These are phyloP conservation scores for Microbotryum saponariae DNA, from an alignment of 1,284 basidiomycete species.

Conservation along the genomic window DNA sequence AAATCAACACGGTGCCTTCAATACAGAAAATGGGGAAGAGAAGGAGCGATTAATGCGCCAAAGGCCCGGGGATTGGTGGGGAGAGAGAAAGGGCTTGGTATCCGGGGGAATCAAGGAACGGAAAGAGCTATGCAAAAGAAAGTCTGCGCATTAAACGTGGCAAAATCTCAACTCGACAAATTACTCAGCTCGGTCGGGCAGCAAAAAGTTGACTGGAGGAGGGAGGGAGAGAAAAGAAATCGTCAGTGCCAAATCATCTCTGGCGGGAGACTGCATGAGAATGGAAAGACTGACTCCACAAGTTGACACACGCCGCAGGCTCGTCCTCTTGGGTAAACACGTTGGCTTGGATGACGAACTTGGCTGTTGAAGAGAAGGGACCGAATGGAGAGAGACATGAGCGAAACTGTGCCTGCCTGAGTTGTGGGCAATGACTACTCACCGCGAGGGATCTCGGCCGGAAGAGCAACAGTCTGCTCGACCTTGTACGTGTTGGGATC, in stretches of 20 bases:
- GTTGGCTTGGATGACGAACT: conserved; percentile 65
- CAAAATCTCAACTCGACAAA: background rate
- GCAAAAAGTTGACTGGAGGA: conserved; percentile 49
- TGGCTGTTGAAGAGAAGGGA: conserved; percentile 52
- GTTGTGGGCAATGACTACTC: conserved; percentile 30
- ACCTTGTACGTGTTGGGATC: conserved; percentile 61
- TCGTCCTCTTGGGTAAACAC: conserved; percentile 72
- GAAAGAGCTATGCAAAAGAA: background rate
- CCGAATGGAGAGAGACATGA: conserved; percentile 10
- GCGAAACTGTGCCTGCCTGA: background rate
- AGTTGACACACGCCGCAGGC: conserved; percentile 68
- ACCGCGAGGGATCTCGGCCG: conserved; percentile 84
- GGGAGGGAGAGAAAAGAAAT: background rate
- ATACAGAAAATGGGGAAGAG: background rate
- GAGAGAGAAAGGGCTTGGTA: background rate
- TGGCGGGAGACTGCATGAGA: background rate
- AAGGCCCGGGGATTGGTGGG: no score
- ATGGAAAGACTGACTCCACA: conserved; percentile 41
- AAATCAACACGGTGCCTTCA: background rate
- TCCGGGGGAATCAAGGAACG: background rate
- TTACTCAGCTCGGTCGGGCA: conserved; percentile 13
- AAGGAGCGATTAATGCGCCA: background rate
- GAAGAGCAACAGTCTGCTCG: conserved; percentile 69
- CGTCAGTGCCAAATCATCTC: background rate
- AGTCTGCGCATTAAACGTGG: background rate